Conservation (phyloP, 441 rosid species). For the Breynia disticha region DNA sequence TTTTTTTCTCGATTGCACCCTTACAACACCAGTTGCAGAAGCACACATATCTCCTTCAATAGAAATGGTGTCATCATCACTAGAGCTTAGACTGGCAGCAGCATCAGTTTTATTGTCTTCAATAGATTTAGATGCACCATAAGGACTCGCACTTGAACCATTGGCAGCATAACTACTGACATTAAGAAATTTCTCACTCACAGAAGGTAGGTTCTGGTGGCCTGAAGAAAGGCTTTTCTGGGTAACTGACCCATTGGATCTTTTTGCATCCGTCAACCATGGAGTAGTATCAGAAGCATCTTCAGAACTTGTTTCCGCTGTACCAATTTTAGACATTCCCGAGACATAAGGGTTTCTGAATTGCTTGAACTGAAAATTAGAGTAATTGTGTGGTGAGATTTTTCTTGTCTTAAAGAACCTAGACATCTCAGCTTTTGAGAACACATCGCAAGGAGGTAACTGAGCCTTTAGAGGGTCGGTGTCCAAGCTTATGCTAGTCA, state of each 20-base stretch:
- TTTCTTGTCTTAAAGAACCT: conserved; percentile 48
- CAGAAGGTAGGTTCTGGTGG: conserved; percentile 25
- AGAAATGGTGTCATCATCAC: conserved; percentile 46
- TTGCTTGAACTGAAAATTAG: conserved; percentile 29
- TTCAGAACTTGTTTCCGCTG: conserved; percentile 18
- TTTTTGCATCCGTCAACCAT: conserved; percentile 23
- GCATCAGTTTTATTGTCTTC: conserved; percentile 25
- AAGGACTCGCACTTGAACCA: conserved; percentile 21
- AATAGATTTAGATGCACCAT: conserved; percentile 22
- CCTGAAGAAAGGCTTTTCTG: conserved; percentile 18
- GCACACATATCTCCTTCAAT: conserved; percentile 93
- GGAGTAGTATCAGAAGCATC: conserved; percentile 19
- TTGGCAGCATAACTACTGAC: conserved; percentile 24
- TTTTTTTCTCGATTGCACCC: conserved; percentile 92
- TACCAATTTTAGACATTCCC: conserved; percentile 20
- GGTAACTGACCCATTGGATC: conserved; percentile 27
- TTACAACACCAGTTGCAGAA: conserved; percentile 93
- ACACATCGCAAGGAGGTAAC: conserved; percentile 65
- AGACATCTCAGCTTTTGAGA: conserved; percentile 86
- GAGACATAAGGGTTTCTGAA: conserved; percentile 27
- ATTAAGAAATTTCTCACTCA: conserved; percentile 24
- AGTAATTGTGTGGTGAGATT: conserved; percentile 47
- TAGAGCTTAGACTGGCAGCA: conserved; percentile 28
- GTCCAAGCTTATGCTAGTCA: conserved; percentile 22
- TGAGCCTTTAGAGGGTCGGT: conserved; percentile 78